Conservation (phyloP, 225 moss, liverwort and hornwort species). For the Marchantia polymorpha region DNA sequence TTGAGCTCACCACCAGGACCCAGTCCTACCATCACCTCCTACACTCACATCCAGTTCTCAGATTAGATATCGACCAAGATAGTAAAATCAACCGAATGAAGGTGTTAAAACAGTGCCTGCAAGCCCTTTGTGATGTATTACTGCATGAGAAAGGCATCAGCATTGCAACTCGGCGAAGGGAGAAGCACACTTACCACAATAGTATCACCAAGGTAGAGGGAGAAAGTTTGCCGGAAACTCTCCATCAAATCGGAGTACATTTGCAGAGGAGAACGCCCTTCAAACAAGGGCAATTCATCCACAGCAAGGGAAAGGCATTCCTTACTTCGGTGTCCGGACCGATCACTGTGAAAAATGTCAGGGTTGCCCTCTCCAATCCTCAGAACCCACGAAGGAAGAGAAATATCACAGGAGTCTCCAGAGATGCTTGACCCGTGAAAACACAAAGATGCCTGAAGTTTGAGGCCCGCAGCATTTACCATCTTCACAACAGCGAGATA, state of each 20-base stretch:
- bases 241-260: conserved; percentile 47
- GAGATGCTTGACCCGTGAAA: conserved; percentile 65
- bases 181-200: conserved; percentile 26
- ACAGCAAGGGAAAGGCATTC: conserved; percentile 67
- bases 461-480: conserved; percentile 55
- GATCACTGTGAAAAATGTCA: conserved; percentile 67
- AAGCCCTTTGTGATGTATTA: neutral
- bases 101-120: neutral
- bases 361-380: conserved; percentile 56
- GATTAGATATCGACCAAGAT: neutral
- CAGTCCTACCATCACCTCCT: conserved; percentile 54
- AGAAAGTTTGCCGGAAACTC: conserved; percentile 30
- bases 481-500: conserved; percentile 51
- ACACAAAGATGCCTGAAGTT: conserved; percentile 51
- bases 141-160: neutral
- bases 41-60: conserved; percentile 32
- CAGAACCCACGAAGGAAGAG: conserved; percentile 71
- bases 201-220: conserved; percentile 35
- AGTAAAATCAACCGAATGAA: neutral
- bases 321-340: conserved; percentile 46
- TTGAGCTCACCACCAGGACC: conserved; percentile 80
- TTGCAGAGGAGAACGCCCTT: conserved; percentile 54
- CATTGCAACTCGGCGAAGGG: neutral
- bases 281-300: conserved; percentile 47
- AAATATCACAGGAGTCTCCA: conserved; percentile 54